Conservation (phyloP, 2,329 filamentous ascomycete genomes). For the Fusarium vanettenii region DNA sequence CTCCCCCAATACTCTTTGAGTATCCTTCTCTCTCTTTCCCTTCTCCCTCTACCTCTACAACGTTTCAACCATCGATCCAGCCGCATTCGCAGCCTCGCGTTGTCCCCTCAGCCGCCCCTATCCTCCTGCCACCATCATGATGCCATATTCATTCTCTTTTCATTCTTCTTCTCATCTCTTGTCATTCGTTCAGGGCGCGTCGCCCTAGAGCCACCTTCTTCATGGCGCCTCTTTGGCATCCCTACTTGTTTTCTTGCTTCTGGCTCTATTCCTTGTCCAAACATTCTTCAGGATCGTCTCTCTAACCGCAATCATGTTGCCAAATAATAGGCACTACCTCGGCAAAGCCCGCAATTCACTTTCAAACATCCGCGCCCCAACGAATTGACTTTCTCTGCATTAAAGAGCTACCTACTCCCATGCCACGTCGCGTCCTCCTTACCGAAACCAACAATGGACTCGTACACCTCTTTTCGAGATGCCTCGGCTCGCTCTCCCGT, state of each 20-base stretch:
- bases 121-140: constrained; percentile 12
- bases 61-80: constrained; percentile 35
- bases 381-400: constrained; percentile 9
- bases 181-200: constrained; percentile 25
- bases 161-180: constrained; percentile 16
- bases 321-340: constrained; percentile 59
- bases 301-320: constrained; percentile 68
- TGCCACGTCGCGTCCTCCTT: constrained; percentile 29
- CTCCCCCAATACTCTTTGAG: constrained; percentile 39
- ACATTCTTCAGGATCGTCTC: constrained; percentile 56
- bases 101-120: constrained; percentile 29
- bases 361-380: not conserved
- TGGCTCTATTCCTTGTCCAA: constrained; percentile 38
- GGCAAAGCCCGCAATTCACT: constrained; percentile 42
- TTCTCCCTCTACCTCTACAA: constrained; percentile 32
- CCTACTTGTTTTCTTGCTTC: constrained; percentile 38
- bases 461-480: constrained; percentile 66
- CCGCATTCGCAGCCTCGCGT: constrained; percentile 42
- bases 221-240: constrained; percentile 44
- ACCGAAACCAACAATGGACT: constrained; percentile 59
- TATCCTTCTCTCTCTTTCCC: constrained; percentile 35
- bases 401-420: constrained; percentile 9
- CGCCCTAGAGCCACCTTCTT: constrained; percentile 31
- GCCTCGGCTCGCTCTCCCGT: constrained; percentile 62
- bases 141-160: constrained; percentile 11